These are phyloP conservation scores for Alternaria angustiovoidea DNA, from an alignment of 2,329 filamentous ascomycete species.

Conservation along the genomic window DNA sequence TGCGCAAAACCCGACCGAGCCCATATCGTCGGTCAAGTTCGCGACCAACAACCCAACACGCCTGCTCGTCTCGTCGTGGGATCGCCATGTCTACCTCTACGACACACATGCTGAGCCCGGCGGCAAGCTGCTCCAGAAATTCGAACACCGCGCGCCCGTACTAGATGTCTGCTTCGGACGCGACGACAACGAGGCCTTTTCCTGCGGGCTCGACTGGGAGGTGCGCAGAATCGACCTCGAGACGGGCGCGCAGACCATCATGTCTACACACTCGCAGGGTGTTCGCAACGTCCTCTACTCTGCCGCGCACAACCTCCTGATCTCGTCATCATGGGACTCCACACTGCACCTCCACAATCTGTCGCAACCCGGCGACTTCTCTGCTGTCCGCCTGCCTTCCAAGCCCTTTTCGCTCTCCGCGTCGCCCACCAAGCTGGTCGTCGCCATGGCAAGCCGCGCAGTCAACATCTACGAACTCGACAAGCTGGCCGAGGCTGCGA, in stretches of 20 bases:
- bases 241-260: slow-evolving; percentile 73
- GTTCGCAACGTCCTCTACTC: slow-evolving; percentile 88
- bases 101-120: slow-evolving; percentile 70
- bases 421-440: slow-evolving; percentile 85
- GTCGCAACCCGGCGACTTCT: slow-evolving; percentile 61
- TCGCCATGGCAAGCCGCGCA: slow-evolving; percentile 94
- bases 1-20: slow-evolving; percentile 81
- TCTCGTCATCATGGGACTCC: slow-evolving; percentile 93
- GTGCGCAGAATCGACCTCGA: slow-evolving; percentile 82
- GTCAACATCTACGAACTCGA: slow-evolving; percentile 93
- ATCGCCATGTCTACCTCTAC: slow-evolving; percentile 90
- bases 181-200: slow-evolving; percentile 83
- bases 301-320: slow-evolving; percentile 75
- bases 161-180: slow-evolving; percentile 91
- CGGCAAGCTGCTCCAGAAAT: slow-evolving; percentile 73
- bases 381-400: slow-evolving; percentile 75
- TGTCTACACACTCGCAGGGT: slow-evolving; percentile 80
- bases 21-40: slow-evolving; percentile 86
- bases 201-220: slow-evolving; percentile 84
- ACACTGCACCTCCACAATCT: slow-evolving; percentile 86
- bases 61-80: slow-evolving; percentile 94
- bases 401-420: slow-evolving; percentile 87
- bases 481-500: slow-evolving; percentile 60
- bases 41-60: slow-evolving; percentile 77
- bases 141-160: slow-evolving; percentile 83